Percentiles rank a stretch among this genome's conserved stretches.
These are phyloP conservation scores for Puccinia triticina DNA, from an alignment of 1,284 basidiomycete species.

Conservation along the genomic window DNA sequence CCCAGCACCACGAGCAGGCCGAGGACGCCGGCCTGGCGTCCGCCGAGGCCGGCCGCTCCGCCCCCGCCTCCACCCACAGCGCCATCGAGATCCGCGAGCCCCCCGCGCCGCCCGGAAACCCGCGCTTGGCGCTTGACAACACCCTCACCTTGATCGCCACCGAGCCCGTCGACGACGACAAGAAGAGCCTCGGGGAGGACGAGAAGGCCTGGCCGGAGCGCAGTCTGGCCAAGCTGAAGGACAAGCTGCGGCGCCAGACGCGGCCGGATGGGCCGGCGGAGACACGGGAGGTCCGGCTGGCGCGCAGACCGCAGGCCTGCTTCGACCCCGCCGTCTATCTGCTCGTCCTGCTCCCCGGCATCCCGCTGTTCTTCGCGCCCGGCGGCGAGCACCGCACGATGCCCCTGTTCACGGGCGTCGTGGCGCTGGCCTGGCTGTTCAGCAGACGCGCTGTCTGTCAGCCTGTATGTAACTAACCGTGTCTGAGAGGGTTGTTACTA, in stretches of 20 bases:
- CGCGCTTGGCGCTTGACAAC: neutral
- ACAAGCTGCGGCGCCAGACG: too few relatives aligned
- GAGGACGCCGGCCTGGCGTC: neutral
- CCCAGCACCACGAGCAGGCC: neutral
- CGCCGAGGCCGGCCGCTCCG: neutral
- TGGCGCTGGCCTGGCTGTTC: conserved; percentile 47
- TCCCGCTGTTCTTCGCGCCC: conserved; percentile 41
- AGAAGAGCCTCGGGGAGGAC: neutral
- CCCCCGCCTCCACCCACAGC: too few relatives aligned
- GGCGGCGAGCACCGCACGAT: conserved; percentile 38
- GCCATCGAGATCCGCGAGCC: neutral
- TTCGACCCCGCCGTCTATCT: conserved; percentile 46
- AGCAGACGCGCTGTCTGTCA: too few relatives aligned
- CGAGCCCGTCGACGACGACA: neutral
- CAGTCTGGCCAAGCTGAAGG: neutral
- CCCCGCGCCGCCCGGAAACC: neutral
- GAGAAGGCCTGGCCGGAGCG: neutral
- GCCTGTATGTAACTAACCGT: too few relatives aligned
- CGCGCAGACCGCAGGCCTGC: conserved; percentile 17
- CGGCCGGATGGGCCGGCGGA: neutral
- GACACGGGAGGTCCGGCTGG: conserved; percentile 31
- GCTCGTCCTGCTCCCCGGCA: conserved; percentile 36
- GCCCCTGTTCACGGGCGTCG: conserved; percentile 43
- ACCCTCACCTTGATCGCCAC: neutral
- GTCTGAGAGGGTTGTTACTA: too few relatives aligned